Percentiles rank a stretch among this genome's conserved stretches.
phyloP scores from a whole-genome alignment of 805 yeast species.

The Priceomyces medius region DNA sequence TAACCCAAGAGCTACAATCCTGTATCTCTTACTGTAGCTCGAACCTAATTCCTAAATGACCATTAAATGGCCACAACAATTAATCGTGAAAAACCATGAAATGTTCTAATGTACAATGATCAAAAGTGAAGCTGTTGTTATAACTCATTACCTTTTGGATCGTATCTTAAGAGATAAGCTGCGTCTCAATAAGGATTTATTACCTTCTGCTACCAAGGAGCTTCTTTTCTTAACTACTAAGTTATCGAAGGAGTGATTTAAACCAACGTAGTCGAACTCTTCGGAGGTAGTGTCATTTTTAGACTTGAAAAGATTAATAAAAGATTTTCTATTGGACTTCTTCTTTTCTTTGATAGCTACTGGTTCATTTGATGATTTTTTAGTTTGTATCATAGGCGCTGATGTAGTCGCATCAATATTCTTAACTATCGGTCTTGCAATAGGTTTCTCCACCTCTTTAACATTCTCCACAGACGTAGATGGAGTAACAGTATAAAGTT shows the following conservation, averaged over 20 bases:
- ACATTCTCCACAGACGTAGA: neutral
- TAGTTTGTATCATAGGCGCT: neutral
- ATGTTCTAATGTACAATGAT: neutral
- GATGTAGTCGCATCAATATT: neutral
- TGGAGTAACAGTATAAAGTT: neutral
- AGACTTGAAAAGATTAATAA: constrained; percentile 14
- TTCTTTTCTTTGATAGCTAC: constrained; percentile 2
- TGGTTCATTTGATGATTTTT: neutral
- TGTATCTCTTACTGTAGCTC: neutral
- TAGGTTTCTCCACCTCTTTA: neutral
- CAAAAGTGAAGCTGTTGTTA: neutral
- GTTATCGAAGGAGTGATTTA: constrained; percentile 1
- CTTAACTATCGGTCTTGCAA: neutral
- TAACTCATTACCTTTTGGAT: constrained; percentile 9
- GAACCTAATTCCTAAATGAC: neutral
- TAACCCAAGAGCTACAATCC: neutral
- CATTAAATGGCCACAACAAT: neutral
- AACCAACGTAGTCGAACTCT: neutral
- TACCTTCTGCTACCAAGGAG: constrained; percentile 2
- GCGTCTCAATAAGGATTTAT: constrained; percentile 13
- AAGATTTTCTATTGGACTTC: constrained; percentile 13
- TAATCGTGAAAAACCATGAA: neutral
- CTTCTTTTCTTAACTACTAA: neutral
- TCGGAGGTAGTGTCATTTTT: constrained; percentile 1
- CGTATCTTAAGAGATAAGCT: constrained; percentile 17